Evolutionary conservation across 208 protist species (phyloP).

Genomic region (Phytomonas francai): DNA sequence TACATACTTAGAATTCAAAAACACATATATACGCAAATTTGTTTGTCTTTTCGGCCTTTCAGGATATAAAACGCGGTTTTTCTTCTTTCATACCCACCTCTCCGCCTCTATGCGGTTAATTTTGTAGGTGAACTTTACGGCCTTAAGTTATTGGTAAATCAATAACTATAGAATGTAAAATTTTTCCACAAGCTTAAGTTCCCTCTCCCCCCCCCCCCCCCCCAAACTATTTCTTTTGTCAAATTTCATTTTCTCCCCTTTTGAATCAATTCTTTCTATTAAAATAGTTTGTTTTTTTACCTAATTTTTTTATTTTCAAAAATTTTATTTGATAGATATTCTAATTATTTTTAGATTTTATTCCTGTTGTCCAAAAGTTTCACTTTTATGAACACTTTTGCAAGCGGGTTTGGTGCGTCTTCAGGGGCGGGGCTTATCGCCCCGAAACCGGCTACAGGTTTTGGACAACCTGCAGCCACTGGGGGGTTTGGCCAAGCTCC

Average conservation of each 20-base stretch:
- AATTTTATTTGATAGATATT: conserved; percentile 16
- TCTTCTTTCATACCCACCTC: neutral
- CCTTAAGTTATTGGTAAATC: neutral
- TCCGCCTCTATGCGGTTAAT: neutral
- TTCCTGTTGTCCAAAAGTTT: neutral
- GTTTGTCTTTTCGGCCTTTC: neutral
- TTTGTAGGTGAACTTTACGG: neutral
- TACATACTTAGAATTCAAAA: neutral
- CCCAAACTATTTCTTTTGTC: neutral
- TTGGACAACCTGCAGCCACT: conserved; percentile 16
- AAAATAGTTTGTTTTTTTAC: conserved; percentile 10
- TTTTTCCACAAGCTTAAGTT: neutral
- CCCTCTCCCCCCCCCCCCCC: neutral
- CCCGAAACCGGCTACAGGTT: conserved; percentile 10
- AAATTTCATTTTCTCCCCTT: conserved; percentile 2
- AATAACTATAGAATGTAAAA: conserved; percentile 1
- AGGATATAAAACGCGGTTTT: neutral
- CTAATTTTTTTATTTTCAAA: conserved; percentile 5
- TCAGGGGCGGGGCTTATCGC: neutral
- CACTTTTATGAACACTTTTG: neutral
- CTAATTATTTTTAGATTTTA: neutral
- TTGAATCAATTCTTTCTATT: neutral
- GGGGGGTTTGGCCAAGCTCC: conserved; percentile 35
- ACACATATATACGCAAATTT: neutral
- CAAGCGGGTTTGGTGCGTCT: neutral